Evolutionary conservation across 495 filamentous ascomycete species (phyloP).

Genomic region (Hypoxylon subgilvum): DNA sequence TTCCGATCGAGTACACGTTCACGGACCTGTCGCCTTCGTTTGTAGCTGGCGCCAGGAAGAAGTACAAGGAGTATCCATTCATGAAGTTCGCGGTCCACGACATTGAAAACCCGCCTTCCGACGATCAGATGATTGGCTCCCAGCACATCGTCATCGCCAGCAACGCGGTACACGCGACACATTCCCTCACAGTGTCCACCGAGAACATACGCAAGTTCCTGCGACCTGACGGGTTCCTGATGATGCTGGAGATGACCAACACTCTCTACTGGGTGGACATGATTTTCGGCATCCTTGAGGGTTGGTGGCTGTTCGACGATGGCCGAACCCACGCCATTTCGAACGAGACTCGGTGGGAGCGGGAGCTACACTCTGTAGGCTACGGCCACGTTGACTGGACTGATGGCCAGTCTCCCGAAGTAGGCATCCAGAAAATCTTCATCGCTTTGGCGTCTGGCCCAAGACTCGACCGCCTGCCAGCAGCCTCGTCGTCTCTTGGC

Average conservation of each 20-base stretch:
- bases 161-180: constrained; percentile 59
- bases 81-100: constrained; percentile 53
- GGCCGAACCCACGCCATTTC: constrained; percentile 52
- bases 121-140: constrained; percentile 39
- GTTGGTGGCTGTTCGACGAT: constrained; percentile 61
- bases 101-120: constrained; percentile 42
- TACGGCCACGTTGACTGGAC: constrained; percentile 57
- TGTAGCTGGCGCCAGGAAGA: constrained; percentile 46
- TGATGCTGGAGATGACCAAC: constrained; percentile 54
- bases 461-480: constrained; percentile 17
- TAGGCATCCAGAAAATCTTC: constrained; percentile 47
- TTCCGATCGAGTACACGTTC: constrained; percentile 41
- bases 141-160: constrained; percentile 51
- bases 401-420: constrained; percentile 49
- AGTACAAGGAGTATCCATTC: constrained; percentile 52
- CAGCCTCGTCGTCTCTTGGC: not conserved
- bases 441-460: constrained; percentile 50
- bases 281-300: constrained; percentile 56
- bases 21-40: constrained; percentile 56
- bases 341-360: constrained; percentile 44
- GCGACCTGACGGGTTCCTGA: constrained; percentile 50
- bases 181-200: constrained; percentile 30
- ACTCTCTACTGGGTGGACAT: constrained; percentile 51
- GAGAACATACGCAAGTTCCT: constrained; percentile 45
- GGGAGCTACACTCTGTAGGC: constrained; percentile 45